A percentile compares a stretch with the other conserved stretches of the same genome.
Evolutionary conservation across 2,329 filamentous ascomycete species (phyloP).

Genomic region (Chaetomium olivaceum): DNA sequence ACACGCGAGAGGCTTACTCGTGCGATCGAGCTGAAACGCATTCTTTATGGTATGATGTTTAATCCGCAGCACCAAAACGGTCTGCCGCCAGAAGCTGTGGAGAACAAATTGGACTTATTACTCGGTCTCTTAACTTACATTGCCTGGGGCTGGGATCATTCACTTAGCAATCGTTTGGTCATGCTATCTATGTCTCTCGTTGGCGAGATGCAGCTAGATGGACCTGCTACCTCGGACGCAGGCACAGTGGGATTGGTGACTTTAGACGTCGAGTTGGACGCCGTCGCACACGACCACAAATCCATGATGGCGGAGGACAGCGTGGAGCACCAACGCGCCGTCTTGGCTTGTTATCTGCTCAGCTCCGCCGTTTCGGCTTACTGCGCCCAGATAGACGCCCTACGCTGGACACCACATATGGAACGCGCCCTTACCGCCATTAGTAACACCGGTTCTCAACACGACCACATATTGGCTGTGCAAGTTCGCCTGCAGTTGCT

Average conservation of each 20-base stretch:
- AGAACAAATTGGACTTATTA: neutral
- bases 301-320: neutral
- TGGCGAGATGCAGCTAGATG: neutral
- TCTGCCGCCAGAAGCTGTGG: neutral
- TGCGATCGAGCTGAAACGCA: neutral
- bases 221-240: neutral
- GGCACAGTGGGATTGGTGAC: neutral
- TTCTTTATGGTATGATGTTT: neutral
- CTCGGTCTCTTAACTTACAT: neutral
- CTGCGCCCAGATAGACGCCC: neutral
- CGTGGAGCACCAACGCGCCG: neutral
- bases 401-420: conserved; percentile 1
- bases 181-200: neutral
- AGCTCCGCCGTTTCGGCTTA: conserved; percentile 4
- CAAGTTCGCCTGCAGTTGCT: conserved; percentile 43
- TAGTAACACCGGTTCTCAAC: conserved; percentile 23
- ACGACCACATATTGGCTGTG: conserved; percentile 37
- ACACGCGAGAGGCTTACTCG: neutral
- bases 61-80: neutral
- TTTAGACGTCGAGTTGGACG: too few species aligned
- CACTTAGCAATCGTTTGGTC: neutral
- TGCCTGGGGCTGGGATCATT: neutral
- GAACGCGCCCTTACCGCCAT: neutral
- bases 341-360: conserved; percentile 1
- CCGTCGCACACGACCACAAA: neutral